Conservation (phyloP, 108 stramenopile genomes). For the Chaetoceros muelleri region DNA sequence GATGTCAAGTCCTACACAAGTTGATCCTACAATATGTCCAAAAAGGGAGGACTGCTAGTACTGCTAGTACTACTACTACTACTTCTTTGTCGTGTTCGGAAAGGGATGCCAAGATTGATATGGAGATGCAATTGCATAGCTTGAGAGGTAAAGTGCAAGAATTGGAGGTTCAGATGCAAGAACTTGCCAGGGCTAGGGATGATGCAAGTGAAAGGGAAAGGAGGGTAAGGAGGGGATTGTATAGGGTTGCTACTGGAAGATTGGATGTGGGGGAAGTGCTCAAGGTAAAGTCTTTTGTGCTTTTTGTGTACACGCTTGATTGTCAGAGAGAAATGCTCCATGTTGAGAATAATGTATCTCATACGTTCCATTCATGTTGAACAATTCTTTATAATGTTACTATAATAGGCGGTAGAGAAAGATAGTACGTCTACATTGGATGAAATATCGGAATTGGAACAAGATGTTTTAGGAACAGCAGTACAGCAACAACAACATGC, state of each 20-base stretch:
- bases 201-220: slow-evolving; percentile 53
- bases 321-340: too few species aligned
- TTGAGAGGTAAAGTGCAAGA: slow-evolving; percentile 13
- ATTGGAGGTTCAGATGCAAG: slow-evolving; percentile 39
- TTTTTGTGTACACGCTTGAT: too few species aligned
- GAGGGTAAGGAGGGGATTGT: slow-evolving; percentile 62
- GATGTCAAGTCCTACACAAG: too few species aligned
- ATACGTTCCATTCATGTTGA: background rate
- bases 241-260: slow-evolving; percentile 58
- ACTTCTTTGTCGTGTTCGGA: too few species aligned
- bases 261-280: slow-evolving; percentile 58
- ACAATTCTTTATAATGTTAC: background rate
- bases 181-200: slow-evolving; percentile 54
- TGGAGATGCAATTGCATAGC: slow-evolving; percentile 19
- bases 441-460: background rate
- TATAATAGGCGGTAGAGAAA: slow-evolving; percentile 30
- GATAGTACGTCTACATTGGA: slow-evolving; percentile 14
- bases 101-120: too few species aligned
- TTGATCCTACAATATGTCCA: too few species aligned
- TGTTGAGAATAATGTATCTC: background rate
- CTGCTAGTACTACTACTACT: too few species aligned
- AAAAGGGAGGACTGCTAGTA: too few species aligned
- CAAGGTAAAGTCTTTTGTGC: slow-evolving; percentile 27
- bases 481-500: too few species aligned
- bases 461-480: background rate